Percentiles rank a stretch among this genome's conserved stretches.
Evolutionary conservation across 306 rosid genomes (phyloP).

Genomic region (Cicer bijugum): DNA sequence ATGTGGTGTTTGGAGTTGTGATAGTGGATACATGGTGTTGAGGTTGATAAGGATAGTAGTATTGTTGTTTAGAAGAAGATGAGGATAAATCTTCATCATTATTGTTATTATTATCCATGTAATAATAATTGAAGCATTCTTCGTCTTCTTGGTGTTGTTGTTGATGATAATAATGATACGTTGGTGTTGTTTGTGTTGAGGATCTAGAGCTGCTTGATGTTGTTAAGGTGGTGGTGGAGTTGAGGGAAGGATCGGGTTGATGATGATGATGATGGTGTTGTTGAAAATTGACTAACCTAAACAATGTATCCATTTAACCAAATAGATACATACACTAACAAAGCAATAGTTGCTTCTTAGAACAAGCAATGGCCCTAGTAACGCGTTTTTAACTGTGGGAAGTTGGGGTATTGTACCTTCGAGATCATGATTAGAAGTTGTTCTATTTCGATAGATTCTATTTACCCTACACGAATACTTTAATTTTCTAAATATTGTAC

Average conservation of each 20-base stretch:
- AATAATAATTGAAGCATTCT: slow-evolving; percentile 96
- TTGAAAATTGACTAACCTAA: slow-evolving; percentile 72
- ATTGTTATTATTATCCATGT: slow-evolving; percentile 77
- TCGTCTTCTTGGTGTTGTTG: slow-evolving; percentile 52
- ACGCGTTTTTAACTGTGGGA: slow-evolving; percentile 61
- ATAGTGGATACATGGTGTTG: slow-evolving; percentile 41
- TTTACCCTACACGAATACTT: slow-evolving; percentile 33
- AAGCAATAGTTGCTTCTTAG: slow-evolving; percentile 51
- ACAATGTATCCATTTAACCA: slow-evolving; percentile 94
- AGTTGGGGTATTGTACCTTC: slow-evolving; percentile 33
- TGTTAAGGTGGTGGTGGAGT: slow-evolving; percentile 70
- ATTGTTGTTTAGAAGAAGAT: slow-evolving; percentile 66
- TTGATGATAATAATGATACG: slow-evolving; percentile 23
- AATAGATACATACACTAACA: slow-evolving; percentile 34
- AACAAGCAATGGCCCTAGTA: slow-evolving; percentile 42
- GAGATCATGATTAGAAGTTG: slow-evolving; percentile 21
- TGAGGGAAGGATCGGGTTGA: slow-evolving; percentile 72
- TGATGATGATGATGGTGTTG: slow-evolving; percentile 48
- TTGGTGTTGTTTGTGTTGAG: slow-evolving; percentile 53
- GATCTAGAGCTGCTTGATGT: slow-evolving; percentile 84
- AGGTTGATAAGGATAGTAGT: slow-evolving; percentile 46
- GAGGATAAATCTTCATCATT: slow-evolving; percentile 88
- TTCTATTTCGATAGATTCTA: slow-evolving; percentile 48
- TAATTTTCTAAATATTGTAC: slow-evolving; percentile 19
- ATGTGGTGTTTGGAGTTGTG: slow-evolving; percentile 31